Percentiles rank a stretch among this genome's conserved stretches.
Conservation (phyloP, 1,284 basidiomycete species). For the Mycosarcoma mackinlayi region DNA sequence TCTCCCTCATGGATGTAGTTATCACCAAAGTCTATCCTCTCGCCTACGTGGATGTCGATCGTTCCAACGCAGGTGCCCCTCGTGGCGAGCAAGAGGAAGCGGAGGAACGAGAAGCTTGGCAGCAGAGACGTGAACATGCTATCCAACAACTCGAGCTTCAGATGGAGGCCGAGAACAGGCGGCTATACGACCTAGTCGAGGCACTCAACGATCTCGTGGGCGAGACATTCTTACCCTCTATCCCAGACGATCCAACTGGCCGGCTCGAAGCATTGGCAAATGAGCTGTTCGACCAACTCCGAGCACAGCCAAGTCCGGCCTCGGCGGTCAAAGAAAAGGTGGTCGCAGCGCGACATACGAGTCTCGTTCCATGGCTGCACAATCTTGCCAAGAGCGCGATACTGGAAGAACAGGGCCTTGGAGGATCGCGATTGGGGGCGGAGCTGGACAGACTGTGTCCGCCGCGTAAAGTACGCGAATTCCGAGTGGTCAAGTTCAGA, state of each 20-base stretch:
- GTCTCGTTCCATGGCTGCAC: conserved; percentile 23
- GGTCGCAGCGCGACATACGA: conserved; percentile 10
- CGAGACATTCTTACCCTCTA: conserved; percentile 29
- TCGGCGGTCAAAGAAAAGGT: conserved; percentile 28
- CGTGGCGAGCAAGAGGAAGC: conserved; percentile 74
- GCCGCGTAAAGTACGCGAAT: conserved; percentile 80
- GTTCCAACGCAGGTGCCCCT: conserved; percentile 66
- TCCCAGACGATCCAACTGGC: conserved; percentile 27
- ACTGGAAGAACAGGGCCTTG: conserved; percentile 11
- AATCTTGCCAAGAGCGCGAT: conserved; percentile 14
- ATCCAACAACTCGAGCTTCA: conserved; percentile 25
- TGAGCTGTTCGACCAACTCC: conserved; percentile 21
- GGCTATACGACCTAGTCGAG: conserved; percentile 40
- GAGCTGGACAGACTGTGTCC: conserved; percentile 76
- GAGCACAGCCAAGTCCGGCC: conserved; percentile 10
- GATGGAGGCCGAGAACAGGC: conserved; percentile 18
- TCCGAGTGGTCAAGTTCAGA: conserved; percentile 80
- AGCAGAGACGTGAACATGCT: conserved; percentile 70
- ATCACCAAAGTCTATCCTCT: conserved; percentile 75
- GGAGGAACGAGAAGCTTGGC: conserved; percentile 74
- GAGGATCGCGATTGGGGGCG: conserved; percentile 4
- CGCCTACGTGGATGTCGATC: conserved; percentile 67
- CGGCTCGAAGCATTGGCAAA: conserved; percentile 21
- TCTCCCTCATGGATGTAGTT: conserved; percentile 81
- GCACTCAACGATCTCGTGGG: conserved; percentile 22